A percentile compares a stretch with the other conserved stretches of the same genome.
Evolutionary conservation across 2,329 filamentous ascomycete species (phyloP).

Genomic region (Tolypocladium sp.): DNA sequence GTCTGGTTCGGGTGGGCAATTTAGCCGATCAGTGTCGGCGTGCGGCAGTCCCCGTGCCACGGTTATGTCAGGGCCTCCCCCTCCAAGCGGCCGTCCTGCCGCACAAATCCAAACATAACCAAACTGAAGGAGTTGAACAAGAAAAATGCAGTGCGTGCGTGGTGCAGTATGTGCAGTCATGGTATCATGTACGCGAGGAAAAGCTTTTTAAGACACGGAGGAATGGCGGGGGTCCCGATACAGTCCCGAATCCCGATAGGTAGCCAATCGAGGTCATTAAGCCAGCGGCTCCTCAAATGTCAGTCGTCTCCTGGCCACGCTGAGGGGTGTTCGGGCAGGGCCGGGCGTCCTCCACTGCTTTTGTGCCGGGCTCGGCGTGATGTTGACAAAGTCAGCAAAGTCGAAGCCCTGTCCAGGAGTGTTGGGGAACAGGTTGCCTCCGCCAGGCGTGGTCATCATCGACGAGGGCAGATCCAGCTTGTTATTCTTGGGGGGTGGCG

Average conservation of each 20-base stretch:
- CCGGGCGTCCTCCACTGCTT: conserved; percentile 78
- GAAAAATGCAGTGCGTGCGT: background rate
- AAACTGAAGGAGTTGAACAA: background rate
- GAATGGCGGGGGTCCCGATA: conserved; percentile 4
- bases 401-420: conserved; percentile 83
- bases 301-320: conserved; percentile 63
- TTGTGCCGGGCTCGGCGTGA: conserved; percentile 91
- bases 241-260: background rate
- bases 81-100: background rate
- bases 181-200: conserved; percentile 25
- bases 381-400: conserved; percentile 94
- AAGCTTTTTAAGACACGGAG: conserved; percentile 12
- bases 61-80: background rate
- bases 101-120: background rate
- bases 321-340: conserved; percentile 50
- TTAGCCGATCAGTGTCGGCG: background rate
- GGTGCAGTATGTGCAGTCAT: conserved; percentile 20
- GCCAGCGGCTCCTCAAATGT: conserved; percentile 65
- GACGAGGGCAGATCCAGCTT: conserved; percentile 67
- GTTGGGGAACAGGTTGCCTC: conserved; percentile 58
- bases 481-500: conserved; percentile 61
- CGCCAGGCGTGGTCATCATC: conserved; percentile 81
- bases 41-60: background rate
- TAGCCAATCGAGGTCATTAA: conserved; percentile 4
- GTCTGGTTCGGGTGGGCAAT: background rate